Conservation (phyloP, 768 basidiomycete species). For the Boletus bicolor region DNA sequence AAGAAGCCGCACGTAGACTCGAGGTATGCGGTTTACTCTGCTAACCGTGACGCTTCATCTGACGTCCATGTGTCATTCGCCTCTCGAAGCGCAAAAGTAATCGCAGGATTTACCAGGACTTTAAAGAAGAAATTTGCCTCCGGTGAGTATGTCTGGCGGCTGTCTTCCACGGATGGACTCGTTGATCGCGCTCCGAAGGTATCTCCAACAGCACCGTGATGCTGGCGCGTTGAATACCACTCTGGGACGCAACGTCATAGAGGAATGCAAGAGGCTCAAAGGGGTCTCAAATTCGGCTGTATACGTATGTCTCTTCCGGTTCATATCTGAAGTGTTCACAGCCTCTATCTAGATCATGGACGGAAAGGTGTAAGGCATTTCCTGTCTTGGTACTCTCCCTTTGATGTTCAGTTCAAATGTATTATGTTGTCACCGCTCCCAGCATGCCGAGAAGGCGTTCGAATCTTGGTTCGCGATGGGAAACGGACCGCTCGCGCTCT, state of each 20-base stretch:
- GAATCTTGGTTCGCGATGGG: neutral
- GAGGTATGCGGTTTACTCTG: conserved; percentile 47
- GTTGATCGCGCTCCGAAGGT: conserved; percentile 37
- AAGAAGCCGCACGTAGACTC: conserved; percentile 65
- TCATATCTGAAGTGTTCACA: neutral
- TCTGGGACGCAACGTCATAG: conserved; percentile 49
- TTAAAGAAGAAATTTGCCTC: conserved; percentile 72
- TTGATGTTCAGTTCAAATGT: neutral
- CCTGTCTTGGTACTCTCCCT: neutral
- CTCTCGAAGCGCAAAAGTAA: conserved; percentile 62
- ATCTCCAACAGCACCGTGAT: conserved; percentile 58
- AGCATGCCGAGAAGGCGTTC: no score
- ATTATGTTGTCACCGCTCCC: neutral
- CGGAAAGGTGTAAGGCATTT: conserved; percentile 18
- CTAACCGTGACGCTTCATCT: neutral
- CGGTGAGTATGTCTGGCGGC: conserved; percentile 36
- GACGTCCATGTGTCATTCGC: neutral
- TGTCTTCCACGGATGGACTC: neutral
- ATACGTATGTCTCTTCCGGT: conserved; percentile 14
- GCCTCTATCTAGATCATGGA: conserved; percentile 16
- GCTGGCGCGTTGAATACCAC: conserved; percentile 48
- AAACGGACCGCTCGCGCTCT: neutral
- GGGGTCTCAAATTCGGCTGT: conserved; percentile 37
- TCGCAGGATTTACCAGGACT: conserved; percentile 72
- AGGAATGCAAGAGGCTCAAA: conserved; percentile 66